Evolutionary conservation across 495 filamentous ascomycete genomes (phyloP).

Genomic region (Neurospora sp.): DNA sequence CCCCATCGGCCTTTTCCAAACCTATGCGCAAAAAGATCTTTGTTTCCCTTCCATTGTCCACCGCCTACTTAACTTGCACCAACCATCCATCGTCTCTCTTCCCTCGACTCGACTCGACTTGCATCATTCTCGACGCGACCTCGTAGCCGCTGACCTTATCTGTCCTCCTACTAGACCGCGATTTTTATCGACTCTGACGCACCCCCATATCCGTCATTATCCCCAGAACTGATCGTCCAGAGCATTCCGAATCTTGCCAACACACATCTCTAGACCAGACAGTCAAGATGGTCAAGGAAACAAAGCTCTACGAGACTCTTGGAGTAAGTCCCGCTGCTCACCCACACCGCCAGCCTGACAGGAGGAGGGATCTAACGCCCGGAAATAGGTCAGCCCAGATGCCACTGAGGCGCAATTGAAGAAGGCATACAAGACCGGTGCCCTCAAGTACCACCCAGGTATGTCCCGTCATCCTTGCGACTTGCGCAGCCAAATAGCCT

Average conservation of each 20-base stretch:
- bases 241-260: not conserved
- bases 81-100: not conserved
- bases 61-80: not conserved
- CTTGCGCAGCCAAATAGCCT: not conserved
- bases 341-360: too few relatives aligned
- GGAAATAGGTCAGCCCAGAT: conserved; percentile 55
- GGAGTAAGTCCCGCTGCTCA: conserved; percentile 52
- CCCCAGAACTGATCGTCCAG: not conserved
- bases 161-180: not conserved
- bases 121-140: not conserved
- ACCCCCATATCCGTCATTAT: not conserved
- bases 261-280: not conserved
- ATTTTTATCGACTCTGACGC: not conserved
- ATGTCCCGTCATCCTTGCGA: conserved; percentile 20
- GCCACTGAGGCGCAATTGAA: conserved; percentile 72
- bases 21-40: not conserved
- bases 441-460: conserved; percentile 88
- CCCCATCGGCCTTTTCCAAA: not conserved
- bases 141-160: not conserved
- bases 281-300: conserved; percentile 78
- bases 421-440: conserved; percentile 83
- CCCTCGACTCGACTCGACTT: not conserved
- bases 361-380: conserved; percentile 9
- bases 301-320: conserved; percentile 74
- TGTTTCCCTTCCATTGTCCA: not conserved